Evolutionary conservation across 2,329 filamentous ascomycete species (phyloP).

Genomic region (Fusarium mundagurra): DNA sequence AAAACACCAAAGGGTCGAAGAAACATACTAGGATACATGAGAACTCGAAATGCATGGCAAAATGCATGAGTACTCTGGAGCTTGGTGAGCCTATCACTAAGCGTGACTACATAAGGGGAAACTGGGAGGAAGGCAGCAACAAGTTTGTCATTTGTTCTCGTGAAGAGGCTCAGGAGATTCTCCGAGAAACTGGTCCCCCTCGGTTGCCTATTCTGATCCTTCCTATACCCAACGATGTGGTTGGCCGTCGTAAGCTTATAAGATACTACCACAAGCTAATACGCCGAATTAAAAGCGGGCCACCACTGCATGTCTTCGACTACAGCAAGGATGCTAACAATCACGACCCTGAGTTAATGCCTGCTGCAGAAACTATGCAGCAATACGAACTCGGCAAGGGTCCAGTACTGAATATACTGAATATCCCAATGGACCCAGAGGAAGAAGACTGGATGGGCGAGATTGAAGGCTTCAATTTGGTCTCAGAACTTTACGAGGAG

Average conservation of each 20-base stretch:
- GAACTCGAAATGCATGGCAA: background rate
- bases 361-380: background rate
- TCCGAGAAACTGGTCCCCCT: background rate
- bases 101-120: background rate
- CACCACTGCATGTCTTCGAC: background rate
- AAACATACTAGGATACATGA: background rate
- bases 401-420: background rate
- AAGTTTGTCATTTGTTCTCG: background rate
- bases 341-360: background rate
- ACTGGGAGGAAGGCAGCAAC: background rate
- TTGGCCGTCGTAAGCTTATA: background rate
- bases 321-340: background rate
- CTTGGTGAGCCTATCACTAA: background rate
- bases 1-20: too few species aligned
- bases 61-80: background rate
- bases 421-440: background rate
- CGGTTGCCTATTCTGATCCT: background rate
- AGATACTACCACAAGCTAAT: background rate
- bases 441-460: background rate
- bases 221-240: background rate
- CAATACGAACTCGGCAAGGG: background rate
- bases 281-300: background rate
- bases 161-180: background rate
- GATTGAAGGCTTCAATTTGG: background rate
- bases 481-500: background rate